Conservation (phyloP, 2,329 filamentous ascomycete genomes). For the Knufia fluminis region DNA sequence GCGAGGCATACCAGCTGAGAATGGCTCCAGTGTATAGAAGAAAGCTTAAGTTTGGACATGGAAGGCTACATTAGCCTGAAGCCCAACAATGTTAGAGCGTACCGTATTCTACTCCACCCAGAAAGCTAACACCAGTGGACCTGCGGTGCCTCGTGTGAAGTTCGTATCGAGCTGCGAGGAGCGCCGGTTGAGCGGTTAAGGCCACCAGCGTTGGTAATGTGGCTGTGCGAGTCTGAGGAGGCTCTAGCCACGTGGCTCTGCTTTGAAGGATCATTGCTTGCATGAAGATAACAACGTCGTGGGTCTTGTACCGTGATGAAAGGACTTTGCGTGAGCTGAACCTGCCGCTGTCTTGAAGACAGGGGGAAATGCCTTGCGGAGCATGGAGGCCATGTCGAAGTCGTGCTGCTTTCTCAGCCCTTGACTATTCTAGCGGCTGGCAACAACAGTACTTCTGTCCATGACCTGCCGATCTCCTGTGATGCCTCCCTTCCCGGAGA, state of each 20-base stretch:
- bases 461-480: too few relatives aligned
- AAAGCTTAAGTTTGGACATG: not conserved
- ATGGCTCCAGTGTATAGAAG: not conserved
- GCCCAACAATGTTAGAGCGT: not conserved
- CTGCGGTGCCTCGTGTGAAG: not conserved
- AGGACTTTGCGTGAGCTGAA: constrained; percentile 1
- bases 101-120: not conserved
- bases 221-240: not conserved
- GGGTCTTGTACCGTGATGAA: not conserved
- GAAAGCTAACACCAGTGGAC: not conserved
- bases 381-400: too few relatives aligned
- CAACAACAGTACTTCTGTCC: too few relatives aligned
- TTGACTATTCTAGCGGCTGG: not conserved
- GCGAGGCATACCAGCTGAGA: not conserved
- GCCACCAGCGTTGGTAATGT: too few relatives aligned
- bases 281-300: too few relatives aligned
- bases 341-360: not conserved
- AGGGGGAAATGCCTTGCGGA: not conserved
- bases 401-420: not conserved
- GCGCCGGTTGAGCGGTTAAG: too few relatives aligned
- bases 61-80: too few relatives aligned
- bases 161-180: too few relatives aligned
- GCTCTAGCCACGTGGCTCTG: not conserved
- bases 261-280: not conserved
- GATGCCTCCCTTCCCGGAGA: too few relatives aligned